Evolutionary conservation across 139 green algal species (phyloP), one percentile per base, ranked within the genome.

Genomic region (Ettlia oleoabundans): DNA sequence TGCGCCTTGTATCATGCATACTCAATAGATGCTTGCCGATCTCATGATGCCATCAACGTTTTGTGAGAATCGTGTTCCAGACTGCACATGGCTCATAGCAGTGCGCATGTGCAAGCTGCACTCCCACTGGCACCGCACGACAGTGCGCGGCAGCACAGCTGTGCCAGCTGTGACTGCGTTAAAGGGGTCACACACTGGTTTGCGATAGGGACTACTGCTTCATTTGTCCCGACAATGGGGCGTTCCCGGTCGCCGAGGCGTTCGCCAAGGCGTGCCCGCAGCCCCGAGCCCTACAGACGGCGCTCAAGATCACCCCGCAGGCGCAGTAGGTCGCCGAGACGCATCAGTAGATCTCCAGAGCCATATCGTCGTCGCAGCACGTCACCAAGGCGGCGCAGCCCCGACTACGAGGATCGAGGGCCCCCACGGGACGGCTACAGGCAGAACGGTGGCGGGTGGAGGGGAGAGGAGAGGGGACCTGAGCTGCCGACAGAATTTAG

Each of bases 251-350:
- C 35, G 32, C 52, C 24, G 5, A 80, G 70, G 32, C 40, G 37
- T 22, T 21, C 18, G 30, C 51, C 41, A 3, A 42, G 71, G 19
- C 32, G 65, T 13, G 52, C 43, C 47, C 72, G 74, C 74, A 80
- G 74, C 74, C 74, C 74, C 35, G 26, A 68, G 71, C 43, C 71
- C 26, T 68, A 80, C 73, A 37, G 55, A 15, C 72, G 72, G 33
- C 74, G 74, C 37, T 38, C 22, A 21, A 53, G 53, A 26, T 55
- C 53, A 28, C 47, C 63, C 19, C 71, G 71, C 40, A 47, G n/a
- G n/a, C 42, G 41, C 51, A 72, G 62, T 32, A 69, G 47, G 43
- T 80, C 73, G 13, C 73, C 73, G 2, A 40, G 18, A 9, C 42
- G 55, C 18, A 15, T 15, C 18, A 65, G 55, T n/a, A 65, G 55